Conservation (phyloP, 2,329 filamentous ascomycete species). For the Fusarium albidum region DNA sequence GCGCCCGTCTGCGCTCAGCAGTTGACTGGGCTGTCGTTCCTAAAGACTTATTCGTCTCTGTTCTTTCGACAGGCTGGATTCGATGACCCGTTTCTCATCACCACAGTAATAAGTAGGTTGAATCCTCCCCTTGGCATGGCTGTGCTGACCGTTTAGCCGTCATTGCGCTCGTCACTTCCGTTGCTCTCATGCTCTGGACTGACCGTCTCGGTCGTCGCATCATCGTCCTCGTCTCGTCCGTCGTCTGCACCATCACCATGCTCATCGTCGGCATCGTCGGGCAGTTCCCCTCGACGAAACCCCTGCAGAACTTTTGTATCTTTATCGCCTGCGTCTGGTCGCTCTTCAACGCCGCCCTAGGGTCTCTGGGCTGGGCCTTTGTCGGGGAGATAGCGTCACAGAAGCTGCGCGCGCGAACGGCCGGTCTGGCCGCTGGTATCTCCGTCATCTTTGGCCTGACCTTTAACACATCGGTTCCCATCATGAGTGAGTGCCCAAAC, state of each 20-base stretch:
- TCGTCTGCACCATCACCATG: slow-evolving; percentile 12
- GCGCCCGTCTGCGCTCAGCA: slow-evolving; percentile 21
- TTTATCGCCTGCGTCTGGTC: slow-evolving; percentile 23
- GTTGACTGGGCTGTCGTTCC: slow-evolving; percentile 19
- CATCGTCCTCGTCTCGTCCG: slow-evolving; percentile 10
- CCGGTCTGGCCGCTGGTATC: slow-evolving; percentile 11
- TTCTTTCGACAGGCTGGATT: slow-evolving; percentile 24
- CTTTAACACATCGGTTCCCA: slow-evolving; percentile 20
- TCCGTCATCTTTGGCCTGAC: slow-evolving; percentile 24
- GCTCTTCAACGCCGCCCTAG: slow-evolving; percentile 7
- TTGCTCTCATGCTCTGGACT: slow-evolving; percentile 15
- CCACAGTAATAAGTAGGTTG: slow-evolving; percentile 13
- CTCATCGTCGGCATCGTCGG: slow-evolving; percentile 16
- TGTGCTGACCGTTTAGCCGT: slow-evolving; percentile 1
- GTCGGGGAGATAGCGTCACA: slow-evolving; percentile 21
- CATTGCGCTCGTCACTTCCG: slow-evolving; percentile 8
- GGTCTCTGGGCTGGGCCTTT: slow-evolving; percentile 14
- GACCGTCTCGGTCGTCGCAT: slow-evolving; percentile 16
- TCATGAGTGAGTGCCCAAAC: slow-evolving; percentile 12
- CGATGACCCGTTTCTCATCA: slow-evolving; percentile 17
- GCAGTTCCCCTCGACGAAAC: slow-evolving; percentile 1
- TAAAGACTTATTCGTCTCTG: slow-evolving; percentile 18
- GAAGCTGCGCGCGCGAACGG: slow-evolving; percentile 17
- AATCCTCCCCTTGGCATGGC: too few species aligned
- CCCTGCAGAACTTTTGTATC: slow-evolving; percentile 17